These are phyloP conservation scores for Misopates orontium DNA, from an alignment of 257 asterid species.

Conservation along the genomic window DNA sequence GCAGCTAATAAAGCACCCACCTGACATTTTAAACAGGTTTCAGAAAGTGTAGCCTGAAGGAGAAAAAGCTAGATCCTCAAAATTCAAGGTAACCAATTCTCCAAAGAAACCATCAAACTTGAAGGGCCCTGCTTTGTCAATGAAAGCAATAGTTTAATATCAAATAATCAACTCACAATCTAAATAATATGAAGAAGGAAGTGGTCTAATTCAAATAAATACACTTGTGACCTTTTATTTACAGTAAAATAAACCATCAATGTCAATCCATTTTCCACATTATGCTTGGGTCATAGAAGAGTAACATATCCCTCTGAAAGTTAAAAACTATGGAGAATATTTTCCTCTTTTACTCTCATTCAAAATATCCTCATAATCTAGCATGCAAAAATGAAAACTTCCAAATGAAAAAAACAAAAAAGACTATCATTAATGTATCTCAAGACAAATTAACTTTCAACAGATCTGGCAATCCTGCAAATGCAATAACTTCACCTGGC, in stretches of 20 bases:
- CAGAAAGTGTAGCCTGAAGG: slow-evolving; percentile 21
- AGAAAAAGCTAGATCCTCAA: slow-evolving; percentile 14
- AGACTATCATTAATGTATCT: not conserved
- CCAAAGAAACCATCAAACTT: slow-evolving; percentile 8
- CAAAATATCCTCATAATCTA: not conserved
- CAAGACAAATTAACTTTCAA: not conserved
- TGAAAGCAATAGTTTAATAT: slow-evolving; percentile 11
- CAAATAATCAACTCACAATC: not conserved
- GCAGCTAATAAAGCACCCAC: slow-evolving; percentile 32
- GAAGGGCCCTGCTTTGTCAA: slow-evolving; percentile 18
- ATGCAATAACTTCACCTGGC: slow-evolving; percentile 4
- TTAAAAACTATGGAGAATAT: not conserved
- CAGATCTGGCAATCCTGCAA: slow-evolving; percentile 10
- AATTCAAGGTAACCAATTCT: slow-evolving; percentile 1
- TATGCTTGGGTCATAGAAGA: not conserved
- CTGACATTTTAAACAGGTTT: slow-evolving; percentile 51
- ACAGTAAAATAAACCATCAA: too few species aligned
- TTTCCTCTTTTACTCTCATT: not conserved
- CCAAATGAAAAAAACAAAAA: not conserved
- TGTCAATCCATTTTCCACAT: not conserved
- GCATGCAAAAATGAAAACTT: not conserved
- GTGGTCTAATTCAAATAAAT: not conserved
- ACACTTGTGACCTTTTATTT: not conserved
- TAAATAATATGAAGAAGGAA: slow-evolving; percentile 4
- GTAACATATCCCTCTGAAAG: not conserved